Conservation (phyloP, 345 rosid species). For the Linum usitatissimum region DNA sequence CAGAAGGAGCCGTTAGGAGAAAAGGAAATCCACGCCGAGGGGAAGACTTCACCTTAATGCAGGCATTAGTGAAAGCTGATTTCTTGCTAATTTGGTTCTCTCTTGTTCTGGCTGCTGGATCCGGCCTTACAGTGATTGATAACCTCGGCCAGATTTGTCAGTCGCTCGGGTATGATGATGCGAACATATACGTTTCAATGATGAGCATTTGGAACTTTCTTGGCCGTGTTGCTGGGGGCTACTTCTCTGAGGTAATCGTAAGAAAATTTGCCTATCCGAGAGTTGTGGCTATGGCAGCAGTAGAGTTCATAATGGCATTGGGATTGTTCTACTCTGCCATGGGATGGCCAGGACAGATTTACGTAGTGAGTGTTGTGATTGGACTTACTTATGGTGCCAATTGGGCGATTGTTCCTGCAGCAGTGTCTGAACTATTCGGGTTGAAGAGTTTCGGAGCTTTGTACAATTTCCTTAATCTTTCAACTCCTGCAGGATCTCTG, state of each 20-base stretch:
- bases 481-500: slow-evolving; percentile 53
- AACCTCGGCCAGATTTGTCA: slow-evolving; percentile 7
- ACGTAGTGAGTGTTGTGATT: slow-evolving; percentile 40
- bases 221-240: slow-evolving; percentile 8
- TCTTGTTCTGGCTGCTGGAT: slow-evolving; percentile 7
- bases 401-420: slow-evolving; percentile 50
- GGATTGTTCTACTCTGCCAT: slow-evolving; percentile 49
- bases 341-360: slow-evolving; percentile 54
- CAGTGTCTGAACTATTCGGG: slow-evolving; percentile 63
- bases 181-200: slow-evolving; percentile 3
- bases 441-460: slow-evolving; percentile 63
- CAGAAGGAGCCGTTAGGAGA: slow-evolving; percentile 11
- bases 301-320: slow-evolving; percentile 50
- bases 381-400: slow-evolving; percentile 64
- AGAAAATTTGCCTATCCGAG: slow-evolving; percentile 52
- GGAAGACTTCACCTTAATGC: slow-evolving; percentile 6
- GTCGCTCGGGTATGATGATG: slow-evolving; percentile 2
- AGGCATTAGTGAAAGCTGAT: slow-evolving; percentile 8
- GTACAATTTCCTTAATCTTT: slow-evolving; percentile 51
- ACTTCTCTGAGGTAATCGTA: slow-evolving; percentile 1
- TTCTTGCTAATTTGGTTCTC: slow-evolving; percentile 6
- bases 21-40: slow-evolving; percentile 15
- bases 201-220: slow-evolving; percentile 10
- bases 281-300: slow-evolving; percentile 49
- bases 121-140: slow-evolving; percentile 3